These are phyloP conservation scores for Ammopiptanthus mongolicus DNA, from an alignment of 306 rosid genomes.

Conservation along the genomic window DNA sequence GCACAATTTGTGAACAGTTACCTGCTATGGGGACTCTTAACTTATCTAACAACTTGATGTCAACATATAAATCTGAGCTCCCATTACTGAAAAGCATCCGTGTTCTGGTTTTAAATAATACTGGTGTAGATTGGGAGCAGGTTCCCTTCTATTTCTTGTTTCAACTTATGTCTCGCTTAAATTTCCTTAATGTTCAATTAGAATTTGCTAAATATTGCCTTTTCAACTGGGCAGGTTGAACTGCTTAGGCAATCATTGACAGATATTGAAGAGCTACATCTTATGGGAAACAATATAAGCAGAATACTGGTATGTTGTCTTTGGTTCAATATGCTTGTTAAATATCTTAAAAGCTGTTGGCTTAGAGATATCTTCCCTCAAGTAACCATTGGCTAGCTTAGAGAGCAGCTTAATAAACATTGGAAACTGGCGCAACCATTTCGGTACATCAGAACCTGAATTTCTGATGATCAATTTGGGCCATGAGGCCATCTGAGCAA, in stretches of 20 bases:
- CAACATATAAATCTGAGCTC: slow-evolving; percentile 46
- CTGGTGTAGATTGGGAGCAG: slow-evolving; percentile 77
- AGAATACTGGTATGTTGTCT: slow-evolving; percentile 48
- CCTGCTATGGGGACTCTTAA: slow-evolving; percentile 60
- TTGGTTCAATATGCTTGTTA: slow-evolving; percentile 13
- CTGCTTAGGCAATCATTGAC: slow-evolving; percentile 55
- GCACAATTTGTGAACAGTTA: slow-evolving; percentile 71
- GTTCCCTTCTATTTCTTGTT: slow-evolving; percentile 31
- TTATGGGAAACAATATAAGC: slow-evolving; percentile 76
- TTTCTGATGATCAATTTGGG: too few relatives aligned
- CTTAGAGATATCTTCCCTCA: background rate
- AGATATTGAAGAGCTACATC: slow-evolving; percentile 83
- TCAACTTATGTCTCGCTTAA: background rate
- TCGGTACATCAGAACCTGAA: background rate
- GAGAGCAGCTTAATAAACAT: background rate
- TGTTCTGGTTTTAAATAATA: slow-evolving; percentile 65
- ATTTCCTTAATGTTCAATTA: background rate
- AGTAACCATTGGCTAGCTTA: slow-evolving; percentile 5
- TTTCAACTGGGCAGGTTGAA: slow-evolving; percentile 62
- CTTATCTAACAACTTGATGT: slow-evolving; percentile 68
- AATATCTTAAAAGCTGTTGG: background rate
- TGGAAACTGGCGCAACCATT: background rate
- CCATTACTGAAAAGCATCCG: slow-evolving; percentile 50
- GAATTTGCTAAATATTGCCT: slow-evolving; percentile 22
- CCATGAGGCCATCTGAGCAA: background rate